Evolutionary conservation across 2,329 filamentous ascomycete genomes (phyloP).

Genomic region (Amauroascus verrucosus): DNA sequence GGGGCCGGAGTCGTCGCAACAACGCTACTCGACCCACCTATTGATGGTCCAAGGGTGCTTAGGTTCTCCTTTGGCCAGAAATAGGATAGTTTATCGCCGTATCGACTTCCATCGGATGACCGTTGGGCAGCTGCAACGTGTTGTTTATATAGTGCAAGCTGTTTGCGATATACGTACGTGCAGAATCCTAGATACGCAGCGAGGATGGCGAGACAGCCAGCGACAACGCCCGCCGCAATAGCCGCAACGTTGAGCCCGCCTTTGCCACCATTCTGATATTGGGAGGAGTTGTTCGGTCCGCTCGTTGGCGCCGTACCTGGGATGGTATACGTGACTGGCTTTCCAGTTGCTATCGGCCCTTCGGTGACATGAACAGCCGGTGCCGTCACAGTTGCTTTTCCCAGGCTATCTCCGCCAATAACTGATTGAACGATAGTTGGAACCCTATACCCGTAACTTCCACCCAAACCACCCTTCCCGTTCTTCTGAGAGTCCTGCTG

Average conservation of each 20-base stretch:
- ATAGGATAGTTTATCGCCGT: slow-evolving; percentile 14
- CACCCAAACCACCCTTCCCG: slow-evolving; percentile 49
- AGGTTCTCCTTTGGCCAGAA: slow-evolving; percentile 18
- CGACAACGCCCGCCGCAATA: slow-evolving; percentile 51
- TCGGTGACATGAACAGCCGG: slow-evolving; percentile 54
- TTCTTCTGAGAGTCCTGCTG: slow-evolving; percentile 43
- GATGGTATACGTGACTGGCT: slow-evolving; percentile 58
- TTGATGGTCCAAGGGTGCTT: slow-evolving; percentile 7
- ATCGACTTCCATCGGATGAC: slow-evolving; percentile 39
- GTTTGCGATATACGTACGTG: slow-evolving; percentile 64
- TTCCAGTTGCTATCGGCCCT: slow-evolving; percentile 62
- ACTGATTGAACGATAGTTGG: slow-evolving; percentile 52
- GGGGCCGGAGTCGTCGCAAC: slow-evolving; percentile 9
- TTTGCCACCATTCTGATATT: slow-evolving; percentile 24
- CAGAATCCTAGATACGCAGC: slow-evolving; percentile 67
- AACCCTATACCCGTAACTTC: slow-evolving; percentile 57
- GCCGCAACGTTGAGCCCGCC: slow-evolving; percentile 42
- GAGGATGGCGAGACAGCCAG: slow-evolving; percentile 54
- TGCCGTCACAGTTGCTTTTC: slow-evolving; percentile 58
- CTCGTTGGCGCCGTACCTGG: slow-evolving; percentile 22
- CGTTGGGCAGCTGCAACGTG: slow-evolving; percentile 58
- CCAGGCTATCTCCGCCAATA: slow-evolving; percentile 57
- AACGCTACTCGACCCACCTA: background rate
- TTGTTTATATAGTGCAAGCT: slow-evolving; percentile 58
- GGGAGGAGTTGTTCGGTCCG: slow-evolving; percentile 18